A percentile compares a stretch with the other conserved stretches of the same genome.
phyloP scores from a whole-genome alignment of 768 basidiomycete genomes.

The Leccinum truebloodii region DNA sequence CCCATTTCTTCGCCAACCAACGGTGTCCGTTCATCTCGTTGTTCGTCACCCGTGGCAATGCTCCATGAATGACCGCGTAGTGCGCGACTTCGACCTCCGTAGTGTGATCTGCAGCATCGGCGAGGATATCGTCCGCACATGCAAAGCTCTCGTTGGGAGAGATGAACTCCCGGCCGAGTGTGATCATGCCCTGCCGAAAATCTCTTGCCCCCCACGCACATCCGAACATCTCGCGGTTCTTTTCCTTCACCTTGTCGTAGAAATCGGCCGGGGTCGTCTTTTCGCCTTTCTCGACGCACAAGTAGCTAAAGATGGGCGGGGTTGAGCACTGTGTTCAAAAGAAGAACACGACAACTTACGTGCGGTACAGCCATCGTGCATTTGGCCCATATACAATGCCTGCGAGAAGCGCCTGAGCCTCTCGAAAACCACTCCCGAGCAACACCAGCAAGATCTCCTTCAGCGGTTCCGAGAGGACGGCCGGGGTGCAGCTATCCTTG shows the following conservation, averaged over 20 bases:
- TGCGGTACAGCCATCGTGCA: not conserved
- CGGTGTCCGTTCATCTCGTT: not conserved
- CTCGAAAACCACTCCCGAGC: not conserved
- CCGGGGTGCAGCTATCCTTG: not conserved
- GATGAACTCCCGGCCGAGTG: slow-evolving; percentile 3
- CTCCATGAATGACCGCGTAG: slow-evolving; percentile 1
- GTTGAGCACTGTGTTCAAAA: no score
- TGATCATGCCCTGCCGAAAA: slow-evolving; percentile 9
- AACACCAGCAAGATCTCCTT: not conserved
- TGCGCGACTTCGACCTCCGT: not conserved
- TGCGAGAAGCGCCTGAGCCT: not conserved
- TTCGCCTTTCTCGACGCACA: slow-evolving; percentile 3
- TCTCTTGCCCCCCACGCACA: slow-evolving; percentile 6
- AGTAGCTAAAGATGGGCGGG: not conserved
- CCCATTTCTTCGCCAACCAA: slow-evolving; percentile 7
- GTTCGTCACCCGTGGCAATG: slow-evolving; percentile 6
- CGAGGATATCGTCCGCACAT: not conserved
- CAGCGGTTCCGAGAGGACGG: not conserved
- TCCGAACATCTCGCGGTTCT: not conserved
- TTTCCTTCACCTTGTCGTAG: not conserved
- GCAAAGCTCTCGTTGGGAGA: not conserved
- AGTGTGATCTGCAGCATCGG: slow-evolving; percentile 4
- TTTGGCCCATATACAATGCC: not conserved
- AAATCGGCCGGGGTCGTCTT: not conserved
- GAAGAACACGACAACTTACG: not conserved